Evolutionary conservation across 208 protist genomes (phyloP), one percentile per base, ranked within the genome.

Genomic region (Angomonas deanei): DNA sequence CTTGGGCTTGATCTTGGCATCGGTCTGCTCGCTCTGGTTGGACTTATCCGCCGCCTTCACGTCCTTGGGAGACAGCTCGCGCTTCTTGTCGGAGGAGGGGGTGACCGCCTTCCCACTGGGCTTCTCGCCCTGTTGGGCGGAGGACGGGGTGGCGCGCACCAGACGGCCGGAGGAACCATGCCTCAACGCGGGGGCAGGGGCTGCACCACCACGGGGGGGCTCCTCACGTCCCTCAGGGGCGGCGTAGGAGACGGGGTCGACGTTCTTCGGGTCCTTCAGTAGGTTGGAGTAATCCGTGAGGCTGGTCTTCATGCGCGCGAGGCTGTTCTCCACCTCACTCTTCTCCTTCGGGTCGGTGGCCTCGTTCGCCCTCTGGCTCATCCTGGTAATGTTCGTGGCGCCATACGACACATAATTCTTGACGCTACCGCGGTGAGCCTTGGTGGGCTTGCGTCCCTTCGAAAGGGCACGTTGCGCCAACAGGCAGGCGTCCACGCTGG

Each of bases 381-480:
- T 64, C 23, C 49, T 57, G 33, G 70, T 55, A 32, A 75, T 50
- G 24, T 62, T 70, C 28, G 42, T 48, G 13, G 60, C 63, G 26
- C 64, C 61, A 47, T 71, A 72, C 46, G 61, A 34, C 30, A 86
- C 61, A 56, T 84, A 86, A 46, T 80, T 57, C 58, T 71, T 79
- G 34, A 89, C 82, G 65, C 78, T 89, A 27, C 82, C 82, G 55
- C 54, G 61, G 46, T 68, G 78, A 23, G 68, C 33, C n/a, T 4
- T 50, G 34, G 64, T 63, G 3, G 64, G 61, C 34, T 71, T 70
- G 50, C 70, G 69, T 21, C 72, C 70, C 50, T 67, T 61, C 23
- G 66, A 68, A 11, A 84, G 39, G 36, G 63, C 72, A 65, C 66
- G 69, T 52, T 84, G 78, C 19, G 55, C 36, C 48, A 66, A 69